These are phyloP conservation scores for Stachybotrys chlorohalonatus DNA, from an alignment of 2,329 filamentous ascomycete genomes.

Conservation along the genomic window DNA sequence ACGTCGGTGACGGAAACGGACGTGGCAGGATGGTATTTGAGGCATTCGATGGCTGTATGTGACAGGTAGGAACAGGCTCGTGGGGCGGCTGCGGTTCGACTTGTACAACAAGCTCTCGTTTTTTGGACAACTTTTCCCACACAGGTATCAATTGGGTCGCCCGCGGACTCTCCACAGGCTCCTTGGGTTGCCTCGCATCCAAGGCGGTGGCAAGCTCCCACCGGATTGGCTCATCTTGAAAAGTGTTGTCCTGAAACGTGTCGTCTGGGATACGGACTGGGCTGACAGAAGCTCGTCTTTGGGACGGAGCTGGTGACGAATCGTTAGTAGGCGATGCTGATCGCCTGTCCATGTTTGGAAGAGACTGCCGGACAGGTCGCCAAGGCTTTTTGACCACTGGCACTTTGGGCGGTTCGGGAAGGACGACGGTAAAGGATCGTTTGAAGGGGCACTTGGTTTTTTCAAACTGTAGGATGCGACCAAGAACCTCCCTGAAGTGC, in stretches of 20 bases:
- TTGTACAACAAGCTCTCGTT: background rate
- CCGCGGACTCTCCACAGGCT: background rate
- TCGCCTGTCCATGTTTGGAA: conserved; percentile 1
- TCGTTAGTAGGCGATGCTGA: background rate
- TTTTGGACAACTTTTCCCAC: background rate
- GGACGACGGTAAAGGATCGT: conserved; percentile 62
- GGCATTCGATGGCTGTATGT: no score
- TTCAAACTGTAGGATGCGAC: conserved; percentile 72
- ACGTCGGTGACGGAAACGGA: no score
- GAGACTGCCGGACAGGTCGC: conserved; percentile 37
- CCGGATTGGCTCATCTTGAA: background rate
- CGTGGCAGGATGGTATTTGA: no score
- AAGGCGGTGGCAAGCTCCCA: no score
- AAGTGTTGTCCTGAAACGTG: background rate
- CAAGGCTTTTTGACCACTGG: conserved; percentile 61
- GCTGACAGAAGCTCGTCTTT: background rate
- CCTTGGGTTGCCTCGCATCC: no score
- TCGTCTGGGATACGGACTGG: background rate
- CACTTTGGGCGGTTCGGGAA: conserved; percentile 59
- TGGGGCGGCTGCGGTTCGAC: no score
- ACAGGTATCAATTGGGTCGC: background rate
- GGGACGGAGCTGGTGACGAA: background rate
- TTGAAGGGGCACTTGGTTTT: conserved; percentile 82
- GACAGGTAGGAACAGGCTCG: no score
- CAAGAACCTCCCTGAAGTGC: conserved; percentile 60